Percentiles rank a stretch among this genome's conserved stretches.
Conservation (phyloP, 768 basidiomycete genomes). For the Gautieria morchelliformis region DNA sequence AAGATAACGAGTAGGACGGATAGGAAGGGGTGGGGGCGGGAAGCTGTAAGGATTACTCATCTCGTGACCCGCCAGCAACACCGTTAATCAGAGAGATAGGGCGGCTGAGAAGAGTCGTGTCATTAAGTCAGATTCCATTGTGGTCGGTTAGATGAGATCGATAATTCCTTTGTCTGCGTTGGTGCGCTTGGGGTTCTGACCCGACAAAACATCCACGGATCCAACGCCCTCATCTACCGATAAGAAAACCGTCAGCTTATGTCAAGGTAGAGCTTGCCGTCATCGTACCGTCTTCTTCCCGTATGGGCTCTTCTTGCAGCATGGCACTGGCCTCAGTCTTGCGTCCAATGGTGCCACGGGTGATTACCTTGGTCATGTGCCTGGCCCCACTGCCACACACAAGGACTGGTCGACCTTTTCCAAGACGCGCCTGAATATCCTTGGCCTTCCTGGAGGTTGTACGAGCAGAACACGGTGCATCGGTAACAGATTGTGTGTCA, state of each 20-base stretch:
- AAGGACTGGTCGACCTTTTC: slow-evolving; percentile 58
- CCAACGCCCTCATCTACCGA: not conserved
- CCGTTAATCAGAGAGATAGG: too few species aligned
- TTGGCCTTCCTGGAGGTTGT: slow-evolving; percentile 55
- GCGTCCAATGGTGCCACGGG: slow-evolving; percentile 34
- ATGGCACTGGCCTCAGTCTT: slow-evolving; percentile 43
- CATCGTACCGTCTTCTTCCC: slow-evolving; percentile 25
- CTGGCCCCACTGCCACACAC: slow-evolving; percentile 63
- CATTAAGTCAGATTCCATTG: too few species aligned
- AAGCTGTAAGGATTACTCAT: too few species aligned
- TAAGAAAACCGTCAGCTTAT: not conserved
- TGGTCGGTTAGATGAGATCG: too few species aligned
- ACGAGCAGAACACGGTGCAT: not conserved
- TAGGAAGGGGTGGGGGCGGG: not conserved
- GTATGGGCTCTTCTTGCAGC: slow-evolving; percentile 45
- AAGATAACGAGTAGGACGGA: not conserved
- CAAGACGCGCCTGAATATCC: slow-evolving; percentile 58
- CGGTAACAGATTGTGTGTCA: not conserved
- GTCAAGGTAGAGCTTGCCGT: not conserved
- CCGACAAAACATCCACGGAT: not conserved
- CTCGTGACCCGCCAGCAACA: too few species aligned
- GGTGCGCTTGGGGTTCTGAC: too few species aligned
- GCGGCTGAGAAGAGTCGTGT: too few species aligned
- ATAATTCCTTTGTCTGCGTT: too few species aligned
- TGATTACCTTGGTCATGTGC: slow-evolving; percentile 49